These are phyloP conservation scores for Cymbomonas tetramitiformis DNA, from an alignment of 139 green algal species.

Conservation along the genomic window DNA sequence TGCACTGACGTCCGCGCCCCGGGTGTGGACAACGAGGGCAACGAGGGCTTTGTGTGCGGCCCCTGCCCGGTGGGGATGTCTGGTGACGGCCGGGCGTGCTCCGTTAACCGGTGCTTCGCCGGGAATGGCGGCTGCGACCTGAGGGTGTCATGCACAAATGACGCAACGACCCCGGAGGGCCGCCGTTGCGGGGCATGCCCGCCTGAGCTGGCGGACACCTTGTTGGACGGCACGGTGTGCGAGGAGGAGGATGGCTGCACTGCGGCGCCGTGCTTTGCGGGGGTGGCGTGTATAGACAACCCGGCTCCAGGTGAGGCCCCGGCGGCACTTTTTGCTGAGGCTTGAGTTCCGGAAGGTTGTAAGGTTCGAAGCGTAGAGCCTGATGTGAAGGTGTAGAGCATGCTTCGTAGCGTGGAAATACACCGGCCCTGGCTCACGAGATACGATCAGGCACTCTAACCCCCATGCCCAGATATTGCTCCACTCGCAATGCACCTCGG, in stretches of 20 bases:
- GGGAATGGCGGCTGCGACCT: background rate
- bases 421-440: background rate
- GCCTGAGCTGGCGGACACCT: background rate
- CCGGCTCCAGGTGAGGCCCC: background rate
- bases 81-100: too few relatives aligned
- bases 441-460: too few relatives aligned
- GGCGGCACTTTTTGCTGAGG: background rate
- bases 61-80: too few relatives aligned
- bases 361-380: too few relatives aligned
- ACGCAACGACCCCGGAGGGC: background rate
- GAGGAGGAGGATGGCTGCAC: conserved; percentile 1
- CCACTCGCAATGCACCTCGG: too few relatives aligned
- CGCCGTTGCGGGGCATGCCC: background rate
- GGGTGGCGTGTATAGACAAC: background rate
- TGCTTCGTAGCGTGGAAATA: background rate
- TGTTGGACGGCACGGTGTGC: background rate
- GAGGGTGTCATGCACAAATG: conserved; percentile 1
- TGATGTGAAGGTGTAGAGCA: background rate
- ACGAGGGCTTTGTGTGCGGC: too few relatives aligned
- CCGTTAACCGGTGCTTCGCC: too few relatives aligned
- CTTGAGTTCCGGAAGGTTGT: background rate
- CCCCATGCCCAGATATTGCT: too few relatives aligned
- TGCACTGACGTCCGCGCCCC: too few relatives aligned
- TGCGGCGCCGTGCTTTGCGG: background rate
- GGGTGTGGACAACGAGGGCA: too few relatives aligned